Evolutionary conservation across 306 rosid species (phyloP).

Genomic region (Pyrus bretschneideri): DNA sequence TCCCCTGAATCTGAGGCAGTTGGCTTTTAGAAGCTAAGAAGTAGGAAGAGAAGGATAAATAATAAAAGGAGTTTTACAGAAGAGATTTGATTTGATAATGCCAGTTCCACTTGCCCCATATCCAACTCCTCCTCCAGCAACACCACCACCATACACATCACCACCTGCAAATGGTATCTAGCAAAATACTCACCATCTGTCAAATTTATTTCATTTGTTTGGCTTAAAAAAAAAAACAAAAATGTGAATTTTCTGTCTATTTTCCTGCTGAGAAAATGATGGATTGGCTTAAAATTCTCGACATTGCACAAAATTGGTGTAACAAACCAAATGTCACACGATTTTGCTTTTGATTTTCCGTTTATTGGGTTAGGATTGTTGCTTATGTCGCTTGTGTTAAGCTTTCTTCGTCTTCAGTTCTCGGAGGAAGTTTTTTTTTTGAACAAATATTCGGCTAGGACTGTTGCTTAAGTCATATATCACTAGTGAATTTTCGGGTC

Average conservation of each 20-base stretch:
- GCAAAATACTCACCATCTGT: background rate
- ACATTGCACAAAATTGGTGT: slow-evolving; percentile 12
- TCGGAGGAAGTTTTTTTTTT: no score
- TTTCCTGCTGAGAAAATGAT: slow-evolving; percentile 2
- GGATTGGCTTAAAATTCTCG: slow-evolving; percentile 1
- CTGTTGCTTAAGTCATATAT: no score
- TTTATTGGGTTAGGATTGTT: no score
- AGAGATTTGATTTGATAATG: slow-evolving; percentile 47
- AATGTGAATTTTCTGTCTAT: slow-evolving; percentile 21
- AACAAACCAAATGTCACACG: slow-evolving; percentile 1
- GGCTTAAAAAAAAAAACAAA: background rate
- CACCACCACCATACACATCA: slow-evolving; percentile 63
- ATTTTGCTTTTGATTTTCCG: slow-evolving; percentile 11
- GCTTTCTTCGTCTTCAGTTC: no score
- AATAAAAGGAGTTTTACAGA: no score
- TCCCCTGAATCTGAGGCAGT: slow-evolving; percentile 16
- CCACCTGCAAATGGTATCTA: slow-evolving; percentile 70
- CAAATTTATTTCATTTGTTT: background rate
- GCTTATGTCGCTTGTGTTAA: no score
- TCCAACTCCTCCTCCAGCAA: slow-evolving; percentile 62
- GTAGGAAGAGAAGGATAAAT: slow-evolving; percentile 29
- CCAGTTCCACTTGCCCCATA: slow-evolving; percentile 99
- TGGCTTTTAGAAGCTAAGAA: slow-evolving; percentile 26
- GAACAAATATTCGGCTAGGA: no score
- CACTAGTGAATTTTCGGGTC: no score